Evolutionary conservation across 345 rosid genomes (phyloP).

Genomic region (Salix caprea): DNA sequence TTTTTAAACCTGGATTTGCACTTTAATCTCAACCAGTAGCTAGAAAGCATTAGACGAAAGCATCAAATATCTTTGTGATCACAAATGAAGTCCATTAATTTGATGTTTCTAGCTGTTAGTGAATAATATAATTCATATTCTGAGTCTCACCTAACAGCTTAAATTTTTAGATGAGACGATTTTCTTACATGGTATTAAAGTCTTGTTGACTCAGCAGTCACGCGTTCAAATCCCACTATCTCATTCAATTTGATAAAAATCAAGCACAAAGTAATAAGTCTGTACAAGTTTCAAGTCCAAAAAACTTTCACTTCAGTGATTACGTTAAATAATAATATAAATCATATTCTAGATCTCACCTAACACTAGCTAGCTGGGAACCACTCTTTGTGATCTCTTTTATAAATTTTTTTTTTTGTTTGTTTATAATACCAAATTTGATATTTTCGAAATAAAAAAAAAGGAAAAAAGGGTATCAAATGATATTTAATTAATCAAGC

Average conservation of each 20-base stretch:
- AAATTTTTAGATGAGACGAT: rapidly evolving
- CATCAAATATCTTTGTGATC: background rate
- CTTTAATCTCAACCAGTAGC: background rate
- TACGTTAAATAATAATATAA: no score
- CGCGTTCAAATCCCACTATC: no score
- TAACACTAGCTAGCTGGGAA: background rate
- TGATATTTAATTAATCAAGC: background rate
- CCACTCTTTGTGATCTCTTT: background rate
- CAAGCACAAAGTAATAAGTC: no score
- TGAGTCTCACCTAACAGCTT: no score
- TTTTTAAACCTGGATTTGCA: background rate
- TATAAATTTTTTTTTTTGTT: background rate
- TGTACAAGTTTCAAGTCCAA: no score
- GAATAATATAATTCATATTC: no score
- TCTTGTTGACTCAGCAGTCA: no score
- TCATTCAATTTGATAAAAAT: no score
- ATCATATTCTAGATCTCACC: no score
- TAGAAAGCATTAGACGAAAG: constrained; percentile 2
- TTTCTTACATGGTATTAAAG: no score
- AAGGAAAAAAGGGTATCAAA: constrained; percentile 4
- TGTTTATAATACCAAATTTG: background rate
- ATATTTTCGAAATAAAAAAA: background rate
- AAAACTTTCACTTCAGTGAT: no score
- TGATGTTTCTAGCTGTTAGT: no score
- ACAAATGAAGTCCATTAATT: background rate